These are phyloP conservation scores for Protomyces inundatus DNA, from an alignment of 1,139 yeast genomes.

Conservation along the genomic window DNA sequence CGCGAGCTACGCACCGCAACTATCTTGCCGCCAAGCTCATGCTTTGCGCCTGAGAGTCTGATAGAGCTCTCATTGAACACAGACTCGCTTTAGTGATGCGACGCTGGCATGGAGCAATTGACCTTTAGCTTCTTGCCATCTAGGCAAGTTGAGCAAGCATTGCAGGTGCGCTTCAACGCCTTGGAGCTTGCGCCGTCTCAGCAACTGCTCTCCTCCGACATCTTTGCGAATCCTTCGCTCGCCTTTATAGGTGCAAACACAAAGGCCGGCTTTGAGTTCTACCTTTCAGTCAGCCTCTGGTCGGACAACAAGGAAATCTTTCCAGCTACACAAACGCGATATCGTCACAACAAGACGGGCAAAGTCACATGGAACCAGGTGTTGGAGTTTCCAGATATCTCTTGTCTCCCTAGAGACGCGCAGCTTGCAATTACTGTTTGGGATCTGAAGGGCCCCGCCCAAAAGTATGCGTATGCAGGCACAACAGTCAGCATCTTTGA, in stretches of 20 bases:
- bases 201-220: constrained; percentile 12
- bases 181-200: constrained; percentile 1
- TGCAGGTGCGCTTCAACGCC: constrained; percentile 10
- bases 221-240: constrained; percentile 10
- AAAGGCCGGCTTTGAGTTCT: constrained; percentile 45
- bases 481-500: constrained; percentile 61
- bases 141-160: constrained; percentile 2
- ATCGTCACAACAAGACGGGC: constrained; percentile 52
- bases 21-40: too few relatives aligned
- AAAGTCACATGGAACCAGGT: constrained; percentile 50
- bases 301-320: constrained; percentile 61
- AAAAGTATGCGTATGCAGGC: constrained; percentile 51
- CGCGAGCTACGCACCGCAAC: neutral
- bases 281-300: constrained; percentile 57
- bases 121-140: constrained; percentile 12
- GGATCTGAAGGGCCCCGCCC: constrained; percentile 55
- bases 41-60: neutral
- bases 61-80: neutral
- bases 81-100: neutral
- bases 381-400: constrained; percentile 63
- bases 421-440: constrained; percentile 58
- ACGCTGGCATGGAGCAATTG: constrained; percentile 10
- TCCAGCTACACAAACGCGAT: constrained; percentile 61
- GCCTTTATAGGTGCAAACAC: constrained; percentile 20
- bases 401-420: constrained; percentile 61